Evolutionary conservation across 2,329 filamentous ascomycete genomes (phyloP).

Genomic region (Cephalotrichum gorgonifer): DNA sequence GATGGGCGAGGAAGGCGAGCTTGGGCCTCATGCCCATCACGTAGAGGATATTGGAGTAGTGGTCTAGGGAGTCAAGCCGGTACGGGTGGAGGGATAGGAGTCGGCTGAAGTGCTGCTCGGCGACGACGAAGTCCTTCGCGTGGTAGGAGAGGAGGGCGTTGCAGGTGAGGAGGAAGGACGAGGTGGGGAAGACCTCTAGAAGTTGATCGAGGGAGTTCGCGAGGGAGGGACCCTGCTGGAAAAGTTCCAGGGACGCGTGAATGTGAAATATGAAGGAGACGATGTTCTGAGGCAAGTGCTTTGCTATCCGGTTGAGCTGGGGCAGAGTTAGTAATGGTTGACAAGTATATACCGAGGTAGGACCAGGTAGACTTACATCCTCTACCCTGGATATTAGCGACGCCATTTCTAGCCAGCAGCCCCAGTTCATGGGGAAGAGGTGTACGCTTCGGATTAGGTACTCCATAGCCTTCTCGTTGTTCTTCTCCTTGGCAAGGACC

Average conservation of each 20-base stretch:
- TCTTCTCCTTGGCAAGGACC: conserved; percentile 82
- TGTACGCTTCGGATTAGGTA: conserved; percentile 86
- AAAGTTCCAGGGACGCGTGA: conserved; percentile 82
- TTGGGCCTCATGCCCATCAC: conserved; percentile 83
- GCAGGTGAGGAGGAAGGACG: conserved; percentile 83
- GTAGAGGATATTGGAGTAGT: conserved; percentile 96
- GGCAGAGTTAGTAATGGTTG: conserved; percentile 12
- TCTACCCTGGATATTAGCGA: conserved; percentile 69
- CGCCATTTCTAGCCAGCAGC: conserved; percentile 88
- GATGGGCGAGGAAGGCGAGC: conserved; percentile 81
- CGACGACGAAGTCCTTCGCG: conserved; percentile 65
- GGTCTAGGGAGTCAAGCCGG: conserved; percentile 80
- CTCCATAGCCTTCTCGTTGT: conserved; percentile 71
- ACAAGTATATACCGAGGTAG: background rate
- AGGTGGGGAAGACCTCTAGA: conserved; percentile 73
- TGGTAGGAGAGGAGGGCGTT: conserved; percentile 84
- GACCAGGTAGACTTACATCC: conserved; percentile 49
- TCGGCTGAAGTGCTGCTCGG: conserved; percentile 62
- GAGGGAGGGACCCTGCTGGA: conserved; percentile 69
- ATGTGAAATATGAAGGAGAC: conserved; percentile 92
- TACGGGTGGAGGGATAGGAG: conserved; percentile 65
- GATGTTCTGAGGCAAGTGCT: conserved; percentile 76
- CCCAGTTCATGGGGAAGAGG: conserved; percentile 91
- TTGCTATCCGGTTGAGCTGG: conserved; percentile 61
- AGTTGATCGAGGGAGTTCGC: conserved; percentile 69